Evolutionary conservation across 2,329 filamentous ascomycete genomes (phyloP).

Genomic region (Pseudocercospora macadamiae): DNA sequence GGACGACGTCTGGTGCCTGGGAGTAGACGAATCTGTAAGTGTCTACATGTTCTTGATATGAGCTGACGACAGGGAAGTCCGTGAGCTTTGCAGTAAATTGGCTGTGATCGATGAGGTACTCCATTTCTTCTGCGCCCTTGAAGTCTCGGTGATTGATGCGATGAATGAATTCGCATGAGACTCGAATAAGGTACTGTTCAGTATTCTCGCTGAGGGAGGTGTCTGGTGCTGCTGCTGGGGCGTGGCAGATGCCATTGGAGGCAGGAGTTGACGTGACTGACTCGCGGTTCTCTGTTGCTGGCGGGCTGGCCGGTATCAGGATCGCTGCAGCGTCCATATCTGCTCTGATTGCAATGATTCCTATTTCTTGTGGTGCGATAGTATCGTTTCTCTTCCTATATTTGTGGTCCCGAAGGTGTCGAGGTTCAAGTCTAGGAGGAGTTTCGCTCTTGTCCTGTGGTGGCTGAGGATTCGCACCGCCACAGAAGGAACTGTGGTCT

Average conservation of each 20-base stretch:
- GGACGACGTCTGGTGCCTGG: slow-evolving; percentile 11
- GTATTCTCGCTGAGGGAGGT: slow-evolving; percentile 4
- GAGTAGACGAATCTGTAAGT: slow-evolving; percentile 14
- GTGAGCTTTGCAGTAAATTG: slow-evolving; percentile 12
- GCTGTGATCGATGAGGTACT: slow-evolving; percentile 12
- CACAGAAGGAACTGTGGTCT: not conserved
- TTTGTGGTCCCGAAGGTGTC: too few relatives aligned
- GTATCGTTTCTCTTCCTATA: too few relatives aligned
- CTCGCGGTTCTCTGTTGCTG: not conserved
- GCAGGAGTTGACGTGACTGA: slow-evolving; percentile 10
- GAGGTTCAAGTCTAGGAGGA: too few relatives aligned
- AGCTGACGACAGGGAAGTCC: slow-evolving; percentile 9
- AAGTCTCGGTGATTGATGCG: slow-evolving; percentile 19
- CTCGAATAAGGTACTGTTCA: slow-evolving; percentile 9
- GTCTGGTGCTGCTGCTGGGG: not conserved
- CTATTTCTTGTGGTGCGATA: too few relatives aligned
- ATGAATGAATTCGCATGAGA: slow-evolving; percentile 15
- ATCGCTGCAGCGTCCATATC: slow-evolving; percentile 1
- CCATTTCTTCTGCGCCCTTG: slow-evolving; percentile 5
- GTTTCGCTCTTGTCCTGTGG: too few relatives aligned
- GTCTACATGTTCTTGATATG: slow-evolving; percentile 17
- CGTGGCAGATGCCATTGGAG: not conserved
- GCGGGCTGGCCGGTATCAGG: slow-evolving; percentile 17
- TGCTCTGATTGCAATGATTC: too few relatives aligned
- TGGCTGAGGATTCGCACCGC: too few relatives aligned